Percentiles rank a stretch among this genome's conserved stretches.
Conservation (phyloP, 768 basidiomycete species). For the Porphyrellus cyaneotinctus region DNA sequence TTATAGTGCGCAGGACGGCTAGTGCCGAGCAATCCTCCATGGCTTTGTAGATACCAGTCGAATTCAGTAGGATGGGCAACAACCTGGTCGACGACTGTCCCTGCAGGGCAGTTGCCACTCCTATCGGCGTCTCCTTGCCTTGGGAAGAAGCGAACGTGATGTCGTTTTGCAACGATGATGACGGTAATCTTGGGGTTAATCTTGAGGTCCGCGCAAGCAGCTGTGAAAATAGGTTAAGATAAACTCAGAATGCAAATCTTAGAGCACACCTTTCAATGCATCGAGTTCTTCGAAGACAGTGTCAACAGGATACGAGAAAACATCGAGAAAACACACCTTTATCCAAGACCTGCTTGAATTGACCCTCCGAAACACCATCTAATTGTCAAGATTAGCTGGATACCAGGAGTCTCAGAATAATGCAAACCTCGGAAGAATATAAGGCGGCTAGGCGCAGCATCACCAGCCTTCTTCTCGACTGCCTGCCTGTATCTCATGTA, state of each 20-base stretch:
- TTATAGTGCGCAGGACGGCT: constrained; percentile 62
- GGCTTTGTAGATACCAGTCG: constrained; percentile 77
- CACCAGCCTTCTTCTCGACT: constrained; percentile 47
- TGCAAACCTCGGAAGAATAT: constrained; percentile 70
- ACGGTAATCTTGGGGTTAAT: constrained; percentile 69
- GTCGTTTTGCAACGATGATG: constrained; percentile 70
- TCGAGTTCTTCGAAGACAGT: constrained; percentile 46
- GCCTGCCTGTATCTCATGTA: constrained; percentile 54
- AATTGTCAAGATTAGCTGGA: constrained; percentile 1
- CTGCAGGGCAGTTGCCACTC: constrained; percentile 72
- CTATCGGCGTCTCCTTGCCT: constrained; percentile 47
- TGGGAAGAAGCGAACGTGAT: constrained; percentile 53
- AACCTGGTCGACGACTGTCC: constrained; percentile 71
- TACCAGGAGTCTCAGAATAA: not conserved
- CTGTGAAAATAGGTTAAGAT: constrained; percentile 34
- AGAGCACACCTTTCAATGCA: constrained; percentile 47
- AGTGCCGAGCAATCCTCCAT: constrained; percentile 74
- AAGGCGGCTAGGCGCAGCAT: constrained; percentile 57
- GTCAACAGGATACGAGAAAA: not conserved
- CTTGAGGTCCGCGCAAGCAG: constrained; percentile 53
- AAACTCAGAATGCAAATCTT: not conserved
- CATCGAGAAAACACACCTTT: constrained; percentile 39
- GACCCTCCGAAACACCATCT: constrained; percentile 58
- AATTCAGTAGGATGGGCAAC: constrained; percentile 69
- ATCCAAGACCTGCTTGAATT: constrained; percentile 47